Percentiles rank a stretch among this genome's conserved stretches.
Conservation (phyloP, 176 grass and related monocot genomes). For the Oryza coarctata region DNA sequence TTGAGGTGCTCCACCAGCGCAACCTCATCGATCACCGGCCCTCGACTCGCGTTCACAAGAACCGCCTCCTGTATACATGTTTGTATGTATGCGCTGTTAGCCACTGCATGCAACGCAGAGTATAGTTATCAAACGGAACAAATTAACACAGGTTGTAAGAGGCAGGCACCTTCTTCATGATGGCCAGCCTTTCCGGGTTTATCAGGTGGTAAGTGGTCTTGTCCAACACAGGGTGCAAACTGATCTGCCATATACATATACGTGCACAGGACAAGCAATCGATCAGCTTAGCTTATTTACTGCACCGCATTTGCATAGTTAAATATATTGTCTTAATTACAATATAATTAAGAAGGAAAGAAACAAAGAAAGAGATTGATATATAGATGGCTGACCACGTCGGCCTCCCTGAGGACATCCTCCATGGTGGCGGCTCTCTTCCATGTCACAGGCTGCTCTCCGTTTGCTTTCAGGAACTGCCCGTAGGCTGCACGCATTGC, state of each 20-base stretch:
- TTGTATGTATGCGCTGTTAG: too few relatives aligned
- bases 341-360: too few relatives aligned
- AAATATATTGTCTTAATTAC: not conserved
- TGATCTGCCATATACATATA: constrained; percentile 52
- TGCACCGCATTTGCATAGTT: not conserved
- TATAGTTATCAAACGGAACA: not conserved
- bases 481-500: constrained; percentile 55
- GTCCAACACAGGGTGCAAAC: constrained; percentile 87
- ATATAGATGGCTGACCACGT: constrained; percentile 64
- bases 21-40: constrained; percentile 79
- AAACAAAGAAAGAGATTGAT: not conserved
- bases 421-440: constrained; percentile 95
- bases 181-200: constrained; percentile 83
- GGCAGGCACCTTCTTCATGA: constrained; percentile 80
- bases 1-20: constrained; percentile 88
- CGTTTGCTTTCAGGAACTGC: constrained; percentile 85
- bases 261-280: too few relatives aligned
- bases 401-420: constrained; percentile 89
- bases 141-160: not conserved
- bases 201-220: constrained; percentile 99
- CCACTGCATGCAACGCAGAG: not conserved
- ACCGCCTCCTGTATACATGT: constrained; percentile 57
- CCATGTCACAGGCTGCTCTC: constrained; percentile 85
- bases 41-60: constrained; percentile 88
- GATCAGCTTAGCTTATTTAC: too few relatives aligned